These are phyloP conservation scores for Phytopythium vexans DNA, from an alignment of 352 stramenopile genomes.

Conservation along the genomic window DNA sequence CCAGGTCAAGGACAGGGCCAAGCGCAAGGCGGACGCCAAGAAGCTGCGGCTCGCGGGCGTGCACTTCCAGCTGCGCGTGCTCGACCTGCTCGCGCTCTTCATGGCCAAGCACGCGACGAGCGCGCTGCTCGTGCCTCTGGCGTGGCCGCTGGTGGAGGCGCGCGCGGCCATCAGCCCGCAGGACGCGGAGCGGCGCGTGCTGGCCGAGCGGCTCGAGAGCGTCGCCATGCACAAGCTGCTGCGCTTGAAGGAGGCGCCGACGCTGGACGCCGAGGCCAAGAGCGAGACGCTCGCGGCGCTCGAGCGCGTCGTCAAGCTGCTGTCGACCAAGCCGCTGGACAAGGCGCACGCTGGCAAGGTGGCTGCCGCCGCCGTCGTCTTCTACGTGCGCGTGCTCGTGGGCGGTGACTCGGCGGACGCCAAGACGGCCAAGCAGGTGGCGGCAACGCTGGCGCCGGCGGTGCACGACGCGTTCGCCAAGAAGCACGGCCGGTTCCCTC, in stretches of 20 bases:
- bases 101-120: constrained; percentile 28
- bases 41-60: constrained; percentile 58
- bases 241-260: constrained; percentile 46
- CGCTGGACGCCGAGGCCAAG: constrained; percentile 12
- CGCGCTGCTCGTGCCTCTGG: constrained; percentile 38
- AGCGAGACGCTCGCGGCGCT: constrained; percentile 31
- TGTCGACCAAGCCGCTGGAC: constrained; percentile 48
- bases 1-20: constrained; percentile 68
- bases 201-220: constrained; percentile 67
- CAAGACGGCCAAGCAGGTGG: background rate
- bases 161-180: constrained; percentile 49
- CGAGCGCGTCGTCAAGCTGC: constrained; percentile 31
- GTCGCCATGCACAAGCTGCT: constrained; percentile 72
- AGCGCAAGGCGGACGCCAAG: constrained; percentile 79
- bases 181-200: constrained; percentile 63
- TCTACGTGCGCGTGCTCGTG: constrained; percentile 53
- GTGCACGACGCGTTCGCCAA: constrained; percentile 72
- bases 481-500: constrained; percentile 80
- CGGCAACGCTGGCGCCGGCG: constrained; percentile 5
- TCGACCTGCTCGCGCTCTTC: constrained; percentile 79
- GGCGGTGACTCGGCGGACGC: constrained; percentile 14
- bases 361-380: constrained; percentile 51
- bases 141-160: constrained; percentile 61
- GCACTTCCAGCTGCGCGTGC: constrained; percentile 84
- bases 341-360: constrained; percentile 66